Percentiles rank a stretch among this genome's conserved stretches.
Evolutionary conservation across 2,329 filamentous ascomycete species (phyloP).

Genomic region (Fusarium annulatum): DNA sequence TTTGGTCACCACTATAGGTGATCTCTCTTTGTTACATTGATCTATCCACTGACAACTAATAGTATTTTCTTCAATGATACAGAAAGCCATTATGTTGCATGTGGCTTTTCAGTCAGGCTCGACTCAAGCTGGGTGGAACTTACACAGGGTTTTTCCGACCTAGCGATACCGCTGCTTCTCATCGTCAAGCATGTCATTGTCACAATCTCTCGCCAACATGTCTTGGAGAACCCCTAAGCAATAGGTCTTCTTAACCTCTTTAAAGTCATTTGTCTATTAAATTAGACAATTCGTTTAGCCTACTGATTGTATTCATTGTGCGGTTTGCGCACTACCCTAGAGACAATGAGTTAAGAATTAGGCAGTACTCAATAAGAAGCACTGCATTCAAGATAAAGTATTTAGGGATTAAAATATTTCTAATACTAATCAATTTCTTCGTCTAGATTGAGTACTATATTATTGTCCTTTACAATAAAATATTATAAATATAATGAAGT

Average conservation of each 20-base stretch:
- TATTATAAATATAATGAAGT: neutral
- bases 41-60: no score
- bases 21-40: no score
- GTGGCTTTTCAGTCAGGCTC: no score
- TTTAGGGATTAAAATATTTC: accelerated
- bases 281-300: accelerated
- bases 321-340: neutral
- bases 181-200: accelerated
- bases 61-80: no score
- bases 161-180: no score
- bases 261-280: neutral
- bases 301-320: neutral
- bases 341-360: neutral
- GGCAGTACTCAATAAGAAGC: neutral
- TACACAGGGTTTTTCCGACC: accelerated
- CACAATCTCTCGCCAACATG: no score
- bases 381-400: neutral
- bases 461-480: accelerated
- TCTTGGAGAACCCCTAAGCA: no score
- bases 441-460: neutral
- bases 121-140: accelerated
- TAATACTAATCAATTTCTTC: neutral
- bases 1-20: accelerated
- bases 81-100: no score
- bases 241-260: no score